Conservation (phyloP, 352 stramenopile species). For the Phytophthora litchii region DNA sequence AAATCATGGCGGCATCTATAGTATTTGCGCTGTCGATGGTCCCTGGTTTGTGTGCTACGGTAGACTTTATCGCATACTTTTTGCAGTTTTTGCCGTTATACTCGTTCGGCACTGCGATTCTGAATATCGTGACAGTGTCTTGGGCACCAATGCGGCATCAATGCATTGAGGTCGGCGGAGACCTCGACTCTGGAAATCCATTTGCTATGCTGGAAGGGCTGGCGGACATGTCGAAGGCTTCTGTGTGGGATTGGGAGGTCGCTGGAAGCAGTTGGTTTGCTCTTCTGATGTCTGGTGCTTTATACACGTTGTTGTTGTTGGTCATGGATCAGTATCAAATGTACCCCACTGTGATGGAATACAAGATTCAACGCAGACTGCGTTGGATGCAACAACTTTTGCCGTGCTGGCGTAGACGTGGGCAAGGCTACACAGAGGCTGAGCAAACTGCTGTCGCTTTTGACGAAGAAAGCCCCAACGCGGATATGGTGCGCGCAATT, state of each 20-base stretch:
- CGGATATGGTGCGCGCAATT: slow-evolving; percentile 52
- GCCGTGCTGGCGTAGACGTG: slow-evolving; percentile 21
- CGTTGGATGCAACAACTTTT: slow-evolving; percentile 26
- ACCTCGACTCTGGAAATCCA: slow-evolving; percentile 21
- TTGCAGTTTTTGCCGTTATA: slow-evolving; percentile 70
- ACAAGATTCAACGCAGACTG: slow-evolving; percentile 35
- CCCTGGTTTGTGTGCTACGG: slow-evolving; percentile 56
- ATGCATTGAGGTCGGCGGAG: slow-evolving; percentile 37
- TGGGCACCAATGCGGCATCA: slow-evolving; percentile 47
- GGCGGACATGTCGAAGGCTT: slow-evolving; percentile 3
- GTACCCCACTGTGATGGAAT: slow-evolving; percentile 64
- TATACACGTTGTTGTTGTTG: slow-evolving; percentile 64
- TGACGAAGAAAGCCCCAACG: slow-evolving; percentile 36
- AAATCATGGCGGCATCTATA: slow-evolving; percentile 60
- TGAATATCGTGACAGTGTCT: slow-evolving; percentile 62
- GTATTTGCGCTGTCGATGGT: slow-evolving; percentile 56
- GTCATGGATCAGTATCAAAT: slow-evolving; percentile 68
- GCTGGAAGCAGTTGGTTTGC: slow-evolving; percentile 46
- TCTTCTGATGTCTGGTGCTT: slow-evolving; percentile 43
- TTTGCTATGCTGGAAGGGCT: slow-evolving; percentile 27
- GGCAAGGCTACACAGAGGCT: slow-evolving; percentile 32
- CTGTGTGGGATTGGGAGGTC: slow-evolving; percentile 63
- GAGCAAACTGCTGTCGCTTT: slow-evolving; percentile 23
- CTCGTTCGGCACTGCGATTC: slow-evolving; percentile 49
- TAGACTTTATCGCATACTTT: slow-evolving; percentile 44